Conservation (phyloP, 306 rosid species). For the Rosa multiflora region DNA sequence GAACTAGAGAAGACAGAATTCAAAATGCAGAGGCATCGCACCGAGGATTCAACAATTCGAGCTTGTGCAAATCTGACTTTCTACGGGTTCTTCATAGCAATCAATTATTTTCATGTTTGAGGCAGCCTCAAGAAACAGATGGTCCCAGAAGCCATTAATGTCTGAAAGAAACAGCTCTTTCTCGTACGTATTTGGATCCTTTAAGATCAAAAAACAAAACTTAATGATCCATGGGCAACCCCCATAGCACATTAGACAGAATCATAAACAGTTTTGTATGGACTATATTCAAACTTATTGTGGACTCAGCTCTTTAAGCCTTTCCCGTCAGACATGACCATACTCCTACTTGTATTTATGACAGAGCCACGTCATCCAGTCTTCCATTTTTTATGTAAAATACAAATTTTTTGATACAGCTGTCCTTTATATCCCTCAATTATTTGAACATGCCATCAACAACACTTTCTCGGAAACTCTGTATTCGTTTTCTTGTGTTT, state of each 20-base stretch:
- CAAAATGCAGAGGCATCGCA: not conserved
- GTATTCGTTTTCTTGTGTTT: not conserved
- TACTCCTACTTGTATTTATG: not conserved
- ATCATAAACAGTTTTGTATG: not conserved
- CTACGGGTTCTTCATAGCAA: not conserved
- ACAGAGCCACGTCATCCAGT: not conserved
- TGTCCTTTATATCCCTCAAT: not conserved
- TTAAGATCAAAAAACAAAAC: not conserved
- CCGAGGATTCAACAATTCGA: not conserved
- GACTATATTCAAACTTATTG: not conserved
- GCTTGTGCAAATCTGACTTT: not conserved
- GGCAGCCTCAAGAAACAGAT: not conserved
- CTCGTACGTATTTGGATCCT: not conserved
- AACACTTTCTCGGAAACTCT: not conserved
- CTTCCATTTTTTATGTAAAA: not conserved
- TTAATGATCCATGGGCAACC: not conserved
- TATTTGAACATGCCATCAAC: not conserved
- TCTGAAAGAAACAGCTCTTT: slow-evolving; percentile 1
- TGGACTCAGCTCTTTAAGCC: not conserved
- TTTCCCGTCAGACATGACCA: not conserved
- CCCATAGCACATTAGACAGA: not conserved
- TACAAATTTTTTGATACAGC: not conserved
- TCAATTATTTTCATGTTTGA: not conserved
- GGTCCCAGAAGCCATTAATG: slow-evolving; percentile 2
- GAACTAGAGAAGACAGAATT: not conserved